Evolutionary conservation across 805 yeast genomes (phyloP), one percentile per base, ranked within the genome.

Genomic region (Cyberlindnera nakhonratchasimensis): DNA sequence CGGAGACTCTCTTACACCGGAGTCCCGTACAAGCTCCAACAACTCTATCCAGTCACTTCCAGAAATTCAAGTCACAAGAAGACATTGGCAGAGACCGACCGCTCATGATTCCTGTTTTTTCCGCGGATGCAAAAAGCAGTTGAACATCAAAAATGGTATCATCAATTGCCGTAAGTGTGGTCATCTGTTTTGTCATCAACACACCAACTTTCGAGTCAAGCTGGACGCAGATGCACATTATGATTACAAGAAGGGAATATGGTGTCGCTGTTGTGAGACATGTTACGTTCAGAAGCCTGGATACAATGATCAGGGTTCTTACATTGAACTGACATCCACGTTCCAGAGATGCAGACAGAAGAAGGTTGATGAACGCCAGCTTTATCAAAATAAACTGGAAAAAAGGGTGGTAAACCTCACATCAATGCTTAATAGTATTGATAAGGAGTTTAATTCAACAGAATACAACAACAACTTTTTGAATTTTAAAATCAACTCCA

Each of bases 111-210:
- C 30, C 1, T 81, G 89, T 48, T 52, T 70, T 1, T 54, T 58
- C 22, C 45, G 47, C 0, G 51, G 52, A 0, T 82, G 88, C 52
- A 42, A 51, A 8, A 71, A 64, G 39, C 51, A 46, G 5, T 63
- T 83, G 29, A 71, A 65, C 37, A 65, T 75, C 21, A 73, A 77
- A 43, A 74, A 71, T 50, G 86, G 85, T 0, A 61, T 72, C 2
- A 76, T 77, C 6, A 82, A 87, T 58, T 86, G 96, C 61, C 65
- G 91, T 19, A 75, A 74, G 50, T 89, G 96, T 64, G 96, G 96
- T 0, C 55, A 67, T 20, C 59, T 88, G 14, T 86, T 63, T 56
- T 88, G 96, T 59, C 72, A 73, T 45, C 61, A 58, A 22, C 96
- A 89, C 62, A 69, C 88, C 3, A 58, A 65, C 8, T 79, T 69